These are phyloP conservation scores for Pterocarpus santalinus DNA, from an alignment of 306 rosid genomes.

Conservation along the genomic window DNA sequence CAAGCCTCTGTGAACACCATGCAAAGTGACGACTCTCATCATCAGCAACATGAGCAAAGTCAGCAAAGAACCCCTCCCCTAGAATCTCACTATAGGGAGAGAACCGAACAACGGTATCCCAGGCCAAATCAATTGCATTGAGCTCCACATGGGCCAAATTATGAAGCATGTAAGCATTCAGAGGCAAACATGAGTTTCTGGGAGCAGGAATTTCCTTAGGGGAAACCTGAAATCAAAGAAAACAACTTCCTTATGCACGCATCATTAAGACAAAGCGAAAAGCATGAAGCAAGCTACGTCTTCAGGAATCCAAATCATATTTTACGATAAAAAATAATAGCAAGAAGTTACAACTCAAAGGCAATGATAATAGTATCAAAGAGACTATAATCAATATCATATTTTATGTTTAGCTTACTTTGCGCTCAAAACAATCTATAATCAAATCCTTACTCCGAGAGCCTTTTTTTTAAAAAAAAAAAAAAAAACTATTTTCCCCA, in stretches of 20 bases:
- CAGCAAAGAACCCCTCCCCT: conserved; percentile 89
- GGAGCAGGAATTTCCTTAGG: conserved; percentile 91
- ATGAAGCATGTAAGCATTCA: conserved; percentile 94
- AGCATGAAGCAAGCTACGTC: neutral
- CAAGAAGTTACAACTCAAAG: neutral
- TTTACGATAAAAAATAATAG: neutral
- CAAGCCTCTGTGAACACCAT: conserved; percentile 97
- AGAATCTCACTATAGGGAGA: conserved; percentile 75
- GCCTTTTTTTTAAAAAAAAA: no score
- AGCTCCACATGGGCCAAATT: conserved; percentile 97
- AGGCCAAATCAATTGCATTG: conserved; percentile 94
- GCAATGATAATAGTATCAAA: neutral
- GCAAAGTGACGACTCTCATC: conserved; percentile 95
- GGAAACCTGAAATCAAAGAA: conserved; percentile 65
- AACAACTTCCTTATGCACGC: conserved; percentile 16
- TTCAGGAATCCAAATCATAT: neutral
- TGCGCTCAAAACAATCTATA: no score
- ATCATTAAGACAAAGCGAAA: neutral
- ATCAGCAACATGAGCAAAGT: conserved; percentile 96
- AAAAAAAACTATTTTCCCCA: no score
- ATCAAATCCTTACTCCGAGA: no score
- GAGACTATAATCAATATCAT: neutral
- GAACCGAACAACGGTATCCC: conserved; percentile 96
- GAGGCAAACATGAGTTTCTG: conserved; percentile 85
- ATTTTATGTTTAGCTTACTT: no score